These are phyloP conservation scores for Phytophthora sp. DNA, from an alignment of 352 stramenopile genomes.

Conservation along the genomic window DNA sequence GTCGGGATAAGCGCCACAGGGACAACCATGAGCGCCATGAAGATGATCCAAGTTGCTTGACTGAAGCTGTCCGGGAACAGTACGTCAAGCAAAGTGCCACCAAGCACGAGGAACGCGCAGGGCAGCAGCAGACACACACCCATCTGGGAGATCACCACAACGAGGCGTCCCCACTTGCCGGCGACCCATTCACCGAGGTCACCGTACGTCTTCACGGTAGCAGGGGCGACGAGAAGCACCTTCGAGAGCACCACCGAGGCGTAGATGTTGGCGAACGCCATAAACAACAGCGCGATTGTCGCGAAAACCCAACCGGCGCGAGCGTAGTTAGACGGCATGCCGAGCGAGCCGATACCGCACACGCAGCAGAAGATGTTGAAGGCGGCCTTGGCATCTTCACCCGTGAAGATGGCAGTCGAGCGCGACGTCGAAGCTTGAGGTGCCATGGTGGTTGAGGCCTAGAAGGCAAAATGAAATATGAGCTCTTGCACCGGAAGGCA, in stretches of 20 bases:
- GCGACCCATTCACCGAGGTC: constrained; percentile 37
- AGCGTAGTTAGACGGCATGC: constrained; percentile 38
- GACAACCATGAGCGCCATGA: constrained; percentile 31
- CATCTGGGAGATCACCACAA: constrained; percentile 29
- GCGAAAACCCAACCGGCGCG: constrained; percentile 30
- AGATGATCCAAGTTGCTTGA: constrained; percentile 36
- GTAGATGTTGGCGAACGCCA: constrained; percentile 38
- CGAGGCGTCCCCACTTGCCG: constrained; percentile 20
- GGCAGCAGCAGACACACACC: constrained; percentile 28
- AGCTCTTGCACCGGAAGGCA: neutral
- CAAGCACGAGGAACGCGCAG: constrained; percentile 35
- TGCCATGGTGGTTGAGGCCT: constrained; percentile 7
- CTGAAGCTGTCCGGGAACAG: constrained; percentile 37
- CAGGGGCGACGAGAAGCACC: constrained; percentile 21
- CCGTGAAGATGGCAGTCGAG: constrained; percentile 29
- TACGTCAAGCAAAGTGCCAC: constrained; percentile 28
- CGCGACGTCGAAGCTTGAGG: constrained; percentile 10
- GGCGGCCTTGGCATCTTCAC: constrained; percentile 29
- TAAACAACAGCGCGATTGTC: constrained; percentile 29
- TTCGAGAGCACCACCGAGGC: constrained; percentile 30
- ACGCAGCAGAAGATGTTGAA: constrained; percentile 42
- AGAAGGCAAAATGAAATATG: constrained; percentile 19
- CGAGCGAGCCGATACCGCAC: constrained; percentile 34
- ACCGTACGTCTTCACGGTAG: constrained; percentile 28
- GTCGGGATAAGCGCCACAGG: constrained; percentile 32